Evolutionary conservation across 2,329 filamentous ascomycete genomes (phyloP).

Genomic region (Neodidymelliopsis sp.): DNA sequence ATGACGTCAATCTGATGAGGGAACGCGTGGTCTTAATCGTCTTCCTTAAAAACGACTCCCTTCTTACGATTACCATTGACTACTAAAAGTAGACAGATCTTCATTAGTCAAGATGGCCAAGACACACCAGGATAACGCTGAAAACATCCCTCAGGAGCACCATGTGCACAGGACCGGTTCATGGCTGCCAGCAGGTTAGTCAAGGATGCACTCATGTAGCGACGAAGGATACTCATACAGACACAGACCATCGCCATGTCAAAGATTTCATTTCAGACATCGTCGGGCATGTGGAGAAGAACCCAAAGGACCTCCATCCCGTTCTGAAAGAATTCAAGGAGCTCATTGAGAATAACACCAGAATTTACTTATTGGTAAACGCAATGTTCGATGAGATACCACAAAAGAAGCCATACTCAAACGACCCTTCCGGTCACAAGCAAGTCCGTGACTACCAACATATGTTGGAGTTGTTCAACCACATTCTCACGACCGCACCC

Average conservation of each 20-base stretch:
- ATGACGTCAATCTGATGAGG: slow-evolving; percentile 15
- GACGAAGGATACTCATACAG: slow-evolving; percentile 32
- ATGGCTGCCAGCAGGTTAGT: slow-evolving; percentile 10
- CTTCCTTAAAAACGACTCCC: not conserved
- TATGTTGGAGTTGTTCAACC: slow-evolving; percentile 72
- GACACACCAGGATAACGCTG: slow-evolving; percentile 21
- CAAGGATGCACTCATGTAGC: too few species aligned
- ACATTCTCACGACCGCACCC: slow-evolving; percentile 54
- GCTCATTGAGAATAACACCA: slow-evolving; percentile 69
- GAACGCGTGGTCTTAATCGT: not conserved
- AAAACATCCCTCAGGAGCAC: slow-evolving; percentile 28
- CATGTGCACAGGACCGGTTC: slow-evolving; percentile 25
- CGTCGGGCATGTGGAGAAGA: slow-evolving; percentile 62
- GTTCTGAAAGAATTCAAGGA: slow-evolving; percentile 70
- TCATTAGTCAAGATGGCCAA: slow-evolving; percentile 2
- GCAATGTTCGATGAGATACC: slow-evolving; percentile 75
- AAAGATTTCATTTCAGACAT: slow-evolving; percentile 67
- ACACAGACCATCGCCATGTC: slow-evolving; percentile 68
- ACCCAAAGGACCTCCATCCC: slow-evolving; percentile 62
- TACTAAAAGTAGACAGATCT: not conserved
- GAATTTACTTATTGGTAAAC: slow-evolving; percentile 71
- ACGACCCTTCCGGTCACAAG: slow-evolving; percentile 67
- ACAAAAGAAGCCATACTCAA: slow-evolving; percentile 64
- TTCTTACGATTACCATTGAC: not conserved
- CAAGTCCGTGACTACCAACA: slow-evolving; percentile 72